Evolutionary conservation across 352 stramenopile genomes (phyloP), one percentile per base, ranked within the genome.

Genomic region (Phytopythium boreale): DNA sequence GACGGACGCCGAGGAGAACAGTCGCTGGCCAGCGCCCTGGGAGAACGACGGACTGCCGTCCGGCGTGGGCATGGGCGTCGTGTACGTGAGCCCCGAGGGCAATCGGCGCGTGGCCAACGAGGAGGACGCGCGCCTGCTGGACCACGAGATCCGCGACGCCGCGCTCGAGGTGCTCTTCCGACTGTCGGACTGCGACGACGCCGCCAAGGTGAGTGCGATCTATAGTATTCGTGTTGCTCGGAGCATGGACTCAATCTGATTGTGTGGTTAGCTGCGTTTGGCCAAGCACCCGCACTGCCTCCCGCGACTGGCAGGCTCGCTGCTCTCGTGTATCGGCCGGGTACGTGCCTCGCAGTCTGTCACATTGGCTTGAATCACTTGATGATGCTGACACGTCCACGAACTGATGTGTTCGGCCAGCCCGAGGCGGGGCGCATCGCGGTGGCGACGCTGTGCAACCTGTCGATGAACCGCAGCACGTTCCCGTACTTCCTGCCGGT

Each of bases 401-500:
- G 15, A 20, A 29, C 34, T 62, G 26, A 46, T 27, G 8, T 19
- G 10, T 14, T 39, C 41, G 29, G 31, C 17, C 49, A 92, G 81
- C 83, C 86, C 0, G 86, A 94, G 62, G 82, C 80, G 9, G 75
- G 82, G n/a, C 86, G 86, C 6, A 90, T 94, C 36, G 81, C 74
- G 5, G 82, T 92, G 4, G 86, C 76, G 17, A 82, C 79, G 19
- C 68, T 94, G 43, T 82, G 75, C 63, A 92, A 89, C 64, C 72
- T 94, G 37, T 90, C 83, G 34, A 90, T 92, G 80, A 84, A 89
- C 67, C 83, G 82, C 47, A 67, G 71, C 12, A 90, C 86, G 62
- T 90, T 92, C 50, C 70, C 80, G 66, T 90, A 87, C 68, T 94
- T 92, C 61, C 34, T 94, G 47, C 64, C 83, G n/a, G 81, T 94